Percentiles rank a stretch among this genome's conserved stretches.
Conservation (phyloP, 2,329 filamentous ascomycete species). For the Pseudogymnoascus sp. region DNA sequence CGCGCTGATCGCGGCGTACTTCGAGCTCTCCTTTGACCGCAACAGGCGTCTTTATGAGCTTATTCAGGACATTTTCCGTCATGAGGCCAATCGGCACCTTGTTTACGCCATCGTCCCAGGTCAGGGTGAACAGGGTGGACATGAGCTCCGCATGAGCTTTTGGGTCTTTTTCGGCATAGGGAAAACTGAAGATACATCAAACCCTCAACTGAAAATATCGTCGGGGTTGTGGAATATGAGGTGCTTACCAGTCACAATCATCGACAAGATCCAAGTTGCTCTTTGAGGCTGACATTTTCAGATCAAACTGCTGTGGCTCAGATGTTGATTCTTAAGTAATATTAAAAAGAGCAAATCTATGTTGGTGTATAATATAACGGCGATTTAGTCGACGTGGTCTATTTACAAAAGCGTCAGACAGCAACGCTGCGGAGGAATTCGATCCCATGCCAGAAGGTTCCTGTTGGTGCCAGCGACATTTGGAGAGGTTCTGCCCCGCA, state of each 20-base stretch:
- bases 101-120: conserved; percentile 56
- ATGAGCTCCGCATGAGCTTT: conserved; percentile 46
- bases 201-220: not conserved
- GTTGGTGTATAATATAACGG: not conserved
- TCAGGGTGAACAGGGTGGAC: conserved; percentile 58
- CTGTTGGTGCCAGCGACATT: not conserved
- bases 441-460: conserved; percentile 3
- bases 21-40: conserved; percentile 49
- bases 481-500: not conserved
- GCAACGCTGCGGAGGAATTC: not conserved
- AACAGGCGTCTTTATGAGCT: conserved; percentile 41
- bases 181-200: conserved; percentile 51
- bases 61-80: conserved; percentile 41
- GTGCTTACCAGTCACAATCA: conserved; percentile 46
- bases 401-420: not conserved
- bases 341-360: not conserved
- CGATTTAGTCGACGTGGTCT: not conserved
- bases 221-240: not conserved
- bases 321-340: not conserved
- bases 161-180: conserved; percentile 58
- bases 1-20: conserved; percentile 51
- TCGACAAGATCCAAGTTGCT: conserved; percentile 45
- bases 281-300: not conserved
- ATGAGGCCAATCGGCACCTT: conserved; percentile 56
- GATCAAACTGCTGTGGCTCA: not conserved